Conservation (phyloP, 2,329 filamentous ascomycete species). For the Exophiala dermatitidis region DNA sequence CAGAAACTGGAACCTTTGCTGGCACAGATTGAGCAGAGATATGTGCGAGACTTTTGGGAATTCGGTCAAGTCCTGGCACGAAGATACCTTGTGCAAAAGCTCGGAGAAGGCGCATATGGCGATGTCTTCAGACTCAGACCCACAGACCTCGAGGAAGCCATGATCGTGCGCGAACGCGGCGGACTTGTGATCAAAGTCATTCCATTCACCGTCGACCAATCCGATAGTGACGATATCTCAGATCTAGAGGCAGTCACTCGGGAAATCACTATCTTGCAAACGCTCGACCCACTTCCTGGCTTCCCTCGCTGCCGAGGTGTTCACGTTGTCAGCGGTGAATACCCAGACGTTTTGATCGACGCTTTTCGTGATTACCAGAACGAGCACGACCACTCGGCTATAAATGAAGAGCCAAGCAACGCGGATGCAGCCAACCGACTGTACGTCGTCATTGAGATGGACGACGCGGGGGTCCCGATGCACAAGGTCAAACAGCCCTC, state of each 20-base stretch:
- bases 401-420: conserved; percentile 50
- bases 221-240: conserved; percentile 10
- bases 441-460: conserved; percentile 61
- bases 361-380: conserved; percentile 38
- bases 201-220: conserved; percentile 31
- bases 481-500: conserved; percentile 41
- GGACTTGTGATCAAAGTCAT: conserved; percentile 46
- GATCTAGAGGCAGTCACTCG: conserved; percentile 44
- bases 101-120: conserved; percentile 60
- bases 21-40: conserved; percentile 13
- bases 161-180: conserved; percentile 31
- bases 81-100: conserved; percentile 48
- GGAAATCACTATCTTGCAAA: conserved; percentile 48
- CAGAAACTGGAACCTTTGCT: conserved; percentile 15
- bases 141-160: conserved; percentile 30
- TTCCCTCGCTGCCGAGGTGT: conserved; percentile 57
- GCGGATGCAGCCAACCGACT: conserved; percentile 49
- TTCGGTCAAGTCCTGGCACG: conserved; percentile 22
- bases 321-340: conserved; percentile 51
- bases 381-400: conserved; percentile 37
- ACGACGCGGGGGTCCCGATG: conserved; percentile 55
- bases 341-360: conserved; percentile 45
- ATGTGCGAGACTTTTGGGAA: conserved; percentile 20
- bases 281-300: conserved; percentile 53
- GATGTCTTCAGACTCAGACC: conserved; percentile 54